These are phyloP conservation scores for Xylaria digitata DNA, from an alignment of 2,329 filamentous ascomycete species.

Conservation along the genomic window DNA sequence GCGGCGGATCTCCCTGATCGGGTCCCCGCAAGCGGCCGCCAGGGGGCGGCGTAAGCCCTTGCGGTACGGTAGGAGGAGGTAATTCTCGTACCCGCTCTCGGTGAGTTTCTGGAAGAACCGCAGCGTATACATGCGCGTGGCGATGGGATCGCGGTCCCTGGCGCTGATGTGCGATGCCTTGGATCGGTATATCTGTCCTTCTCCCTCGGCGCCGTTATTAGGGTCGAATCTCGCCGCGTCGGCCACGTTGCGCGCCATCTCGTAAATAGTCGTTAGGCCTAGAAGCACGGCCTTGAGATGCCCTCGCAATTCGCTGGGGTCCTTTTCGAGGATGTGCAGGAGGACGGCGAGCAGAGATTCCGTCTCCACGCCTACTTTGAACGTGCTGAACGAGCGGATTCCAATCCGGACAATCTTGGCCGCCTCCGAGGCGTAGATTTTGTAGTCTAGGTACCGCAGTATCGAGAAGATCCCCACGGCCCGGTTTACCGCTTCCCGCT, in stretches of 20 bases:
- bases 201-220: background rate
- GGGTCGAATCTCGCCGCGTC: slow-evolving; percentile 34
- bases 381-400: slow-evolving; percentile 59
- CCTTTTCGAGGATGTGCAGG: slow-evolving; percentile 59
- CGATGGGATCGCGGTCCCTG: slow-evolving; percentile 37
- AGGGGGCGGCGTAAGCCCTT: slow-evolving; percentile 60
- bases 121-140: slow-evolving; percentile 60
- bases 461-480: slow-evolving; percentile 62
- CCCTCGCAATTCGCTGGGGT: slow-evolving; percentile 58
- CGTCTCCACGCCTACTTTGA: slow-evolving; percentile 57
- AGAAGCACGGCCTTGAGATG: slow-evolving; percentile 63
- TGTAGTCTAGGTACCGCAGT: slow-evolving; percentile 61
- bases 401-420: slow-evolving; percentile 61
- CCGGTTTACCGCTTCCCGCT: slow-evolving; percentile 53
- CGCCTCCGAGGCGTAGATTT: slow-evolving; percentile 64
- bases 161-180: slow-evolving; percentile 24
- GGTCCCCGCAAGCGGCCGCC: slow-evolving; percentile 64
- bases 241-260: slow-evolving; percentile 44
- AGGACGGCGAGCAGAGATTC: slow-evolving; percentile 62
- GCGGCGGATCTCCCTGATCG: slow-evolving; percentile 63
- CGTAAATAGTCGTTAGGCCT: slow-evolving; percentile 55
- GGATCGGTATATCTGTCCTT: background rate
- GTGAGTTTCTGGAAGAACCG: slow-evolving; percentile 62
- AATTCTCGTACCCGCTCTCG: slow-evolving; percentile 58
- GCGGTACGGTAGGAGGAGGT: slow-evolving; percentile 58